Evolutionary conservation across 352 stramenopile species (phyloP), one percentile per base, ranked within the genome.

Genomic region (Salisapilia sapeloensis): DNA sequence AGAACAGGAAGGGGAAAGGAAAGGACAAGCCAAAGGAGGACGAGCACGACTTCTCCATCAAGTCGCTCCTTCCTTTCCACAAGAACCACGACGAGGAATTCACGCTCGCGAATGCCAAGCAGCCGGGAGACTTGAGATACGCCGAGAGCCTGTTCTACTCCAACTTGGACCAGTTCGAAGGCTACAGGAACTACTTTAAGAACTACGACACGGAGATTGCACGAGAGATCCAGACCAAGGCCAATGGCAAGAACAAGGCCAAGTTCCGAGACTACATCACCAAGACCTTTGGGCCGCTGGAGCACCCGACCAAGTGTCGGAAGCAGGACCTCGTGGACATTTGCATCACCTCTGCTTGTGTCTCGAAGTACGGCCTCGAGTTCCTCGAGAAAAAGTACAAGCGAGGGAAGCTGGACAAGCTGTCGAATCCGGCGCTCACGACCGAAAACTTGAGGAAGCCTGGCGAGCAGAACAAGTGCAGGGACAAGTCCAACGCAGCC

Each of bases 181-280:
- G 61, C 41, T 65, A 59, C 40, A 50, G 54, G 20, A 65, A 65
- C 40, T 61, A 52, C 29, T 65, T 65, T 31, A 65, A 65, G 27
- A 65, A 65, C 30, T 51, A 61, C 35, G 50, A 65, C 25, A 61
- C 56, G 47, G 53, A 50, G 13, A 38, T 65, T 2, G 54, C 54
- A 8, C 40, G 50, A 17, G 54, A 56, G 30, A 48, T 65, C n/a
- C 41, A 48, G 12, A 35, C 40, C 11, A 44, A 56, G 23, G 54
- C 50, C 3, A 52, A 30, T 24, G n/a, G n/a, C n/a, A 60, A 55
- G 39, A 56, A 38, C 33, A 59, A 58, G 32, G 21, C 20, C 3
- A 48, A 59, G 35, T 33, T 65, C 20, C 39, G 48, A n/a, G 17
- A 18, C 1, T 65, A 51, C 50, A 38, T 65, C 16, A 33, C 53